These are phyloP conservation scores for Kwoniella heveanensis DNA, from an alignment of 768 basidiomycete species.

Conservation along the genomic window DNA sequence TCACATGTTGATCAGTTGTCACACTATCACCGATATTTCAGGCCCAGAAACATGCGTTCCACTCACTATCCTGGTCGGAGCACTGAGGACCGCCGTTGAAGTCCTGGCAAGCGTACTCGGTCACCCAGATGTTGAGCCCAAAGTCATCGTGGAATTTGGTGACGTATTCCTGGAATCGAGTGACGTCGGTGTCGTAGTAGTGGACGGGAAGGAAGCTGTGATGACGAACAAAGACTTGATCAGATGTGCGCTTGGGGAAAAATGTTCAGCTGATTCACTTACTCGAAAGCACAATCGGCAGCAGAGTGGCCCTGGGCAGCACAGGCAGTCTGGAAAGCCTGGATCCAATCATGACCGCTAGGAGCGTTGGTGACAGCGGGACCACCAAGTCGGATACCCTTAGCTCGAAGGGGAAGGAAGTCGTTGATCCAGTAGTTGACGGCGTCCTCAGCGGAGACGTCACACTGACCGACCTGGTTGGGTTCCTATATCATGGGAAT, in stretches of 20 bases:
- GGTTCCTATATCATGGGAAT: slow-evolving; percentile 61
- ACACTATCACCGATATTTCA: background rate
- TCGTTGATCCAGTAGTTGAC: slow-evolving; percentile 66
- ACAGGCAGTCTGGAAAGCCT: slow-evolving; percentile 64
- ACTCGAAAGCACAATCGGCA: slow-evolving; percentile 55
- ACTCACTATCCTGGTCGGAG: slow-evolving; percentile 43
- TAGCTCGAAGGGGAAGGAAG: slow-evolving; percentile 63
- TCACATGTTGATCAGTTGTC: background rate
- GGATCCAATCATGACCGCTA: slow-evolving; percentile 67
- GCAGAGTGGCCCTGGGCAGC: slow-evolving; percentile 37
- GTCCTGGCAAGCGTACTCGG: slow-evolving; percentile 56
- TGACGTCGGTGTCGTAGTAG: slow-evolving; percentile 65
- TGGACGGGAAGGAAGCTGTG: slow-evolving; percentile 65
- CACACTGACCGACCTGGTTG: slow-evolving; percentile 66
- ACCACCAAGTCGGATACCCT: slow-evolving; percentile 65
- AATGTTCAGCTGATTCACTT: slow-evolving; percentile 2
- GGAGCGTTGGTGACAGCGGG: slow-evolving; percentile 71
- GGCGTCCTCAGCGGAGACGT: slow-evolving; percentile 63
- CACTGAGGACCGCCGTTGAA: slow-evolving; percentile 56
- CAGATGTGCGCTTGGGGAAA: no score
- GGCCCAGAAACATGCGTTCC: background rate
- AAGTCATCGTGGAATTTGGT: slow-evolving; percentile 48
- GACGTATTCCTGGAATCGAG: slow-evolving; percentile 64
- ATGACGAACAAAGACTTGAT: background rate
- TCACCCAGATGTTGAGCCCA: slow-evolving; percentile 46